These are phyloP conservation scores for Neofusicoccum ribis DNA, from an alignment of 2,329 filamentous ascomycete species.

Conservation along the genomic window DNA sequence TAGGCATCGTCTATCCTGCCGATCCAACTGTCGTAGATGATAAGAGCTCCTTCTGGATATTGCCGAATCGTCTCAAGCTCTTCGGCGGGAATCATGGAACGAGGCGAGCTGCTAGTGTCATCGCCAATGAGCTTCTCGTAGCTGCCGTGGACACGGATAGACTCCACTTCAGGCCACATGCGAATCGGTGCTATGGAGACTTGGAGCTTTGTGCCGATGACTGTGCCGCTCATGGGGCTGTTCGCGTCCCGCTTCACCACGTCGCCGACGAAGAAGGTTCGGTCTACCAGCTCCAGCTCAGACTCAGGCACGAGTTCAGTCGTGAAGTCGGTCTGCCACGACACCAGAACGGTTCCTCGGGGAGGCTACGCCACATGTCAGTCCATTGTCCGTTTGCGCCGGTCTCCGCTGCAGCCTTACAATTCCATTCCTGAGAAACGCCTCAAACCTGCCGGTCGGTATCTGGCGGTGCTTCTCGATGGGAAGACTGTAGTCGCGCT, in stretches of 20 bases:
- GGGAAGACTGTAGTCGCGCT: constrained; percentile 40
- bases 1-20: constrained; percentile 54
- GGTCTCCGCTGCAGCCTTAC: not conserved
- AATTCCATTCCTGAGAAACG: constrained; percentile 45
- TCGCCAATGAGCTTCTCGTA: constrained; percentile 23
- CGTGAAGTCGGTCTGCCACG: constrained; percentile 46
- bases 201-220: constrained; percentile 50
- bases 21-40: constrained; percentile 58
- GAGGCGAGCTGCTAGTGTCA: constrained; percentile 26
- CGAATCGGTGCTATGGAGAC: constrained; percentile 46
- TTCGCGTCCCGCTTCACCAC: constrained; percentile 52
- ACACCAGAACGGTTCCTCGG: constrained; percentile 52
- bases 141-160: constrained; percentile 24
- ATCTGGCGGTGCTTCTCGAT: constrained; percentile 38
- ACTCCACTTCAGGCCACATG: constrained; percentile 21
- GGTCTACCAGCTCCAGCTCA: constrained; percentile 54
- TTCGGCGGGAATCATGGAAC: constrained; percentile 41
- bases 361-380: constrained; percentile 41
- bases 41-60: constrained; percentile 51
- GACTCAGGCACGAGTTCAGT: constrained; percentile 44
- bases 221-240: constrained; percentile 55
- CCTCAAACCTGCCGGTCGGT: constrained; percentile 33
- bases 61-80: constrained; percentile 50
- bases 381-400: not conserved
- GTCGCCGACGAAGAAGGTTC: constrained; percentile 56